Evolutionary conservation across 768 basidiomycete genomes (phyloP), one percentile per base, ranked within the genome.

Genomic region (Boletus sensibilis): DNA sequence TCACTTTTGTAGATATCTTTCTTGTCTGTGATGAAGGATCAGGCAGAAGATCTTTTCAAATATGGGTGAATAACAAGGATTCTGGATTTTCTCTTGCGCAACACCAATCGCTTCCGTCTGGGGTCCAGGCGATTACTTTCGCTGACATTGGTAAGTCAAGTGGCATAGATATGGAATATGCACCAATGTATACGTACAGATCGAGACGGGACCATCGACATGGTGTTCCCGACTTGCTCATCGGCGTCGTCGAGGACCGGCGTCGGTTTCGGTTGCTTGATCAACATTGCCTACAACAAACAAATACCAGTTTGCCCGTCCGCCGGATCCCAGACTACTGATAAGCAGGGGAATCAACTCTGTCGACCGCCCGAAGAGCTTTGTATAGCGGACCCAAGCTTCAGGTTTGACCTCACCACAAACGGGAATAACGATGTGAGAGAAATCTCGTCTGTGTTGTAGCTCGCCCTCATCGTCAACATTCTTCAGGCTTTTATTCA

Each of bases 141-240:
- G 94, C 90, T 39, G 96, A 99, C 61, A 82, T 98, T 61, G 90
- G 94, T 92, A 66, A 54, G 78, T 39, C 37, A 53, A 35, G 2
- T n/a, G 16, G 41, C 42, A 20, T 23, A 39, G 25, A 31, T 33
- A 10, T 3, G 23, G 9, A 33, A 23, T 55, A 6, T n/a, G 46
- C 18, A 50, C 50, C 21, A 8, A 52, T 20, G 38, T 45, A 52
- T 74, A 13, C 23, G 31, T 27, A 2, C 57, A 90, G 95, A 98
- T 66, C 86, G 97, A 8, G 97, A 98, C 64, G 97, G 97, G 1
- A 95, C 96, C 1, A 90, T 98, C 33, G 97, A 98, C 70, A 85
- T 98, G 81, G 79, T 99, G 43, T 93, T 98, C 67, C 82, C 92
- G 0, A 90, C 90, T 1, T 99, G 97, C 68, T 73, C 77, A 0